phyloP scores from a whole-genome alignment of 345 rosid genomes.

The Heritiera littoralis region DNA sequence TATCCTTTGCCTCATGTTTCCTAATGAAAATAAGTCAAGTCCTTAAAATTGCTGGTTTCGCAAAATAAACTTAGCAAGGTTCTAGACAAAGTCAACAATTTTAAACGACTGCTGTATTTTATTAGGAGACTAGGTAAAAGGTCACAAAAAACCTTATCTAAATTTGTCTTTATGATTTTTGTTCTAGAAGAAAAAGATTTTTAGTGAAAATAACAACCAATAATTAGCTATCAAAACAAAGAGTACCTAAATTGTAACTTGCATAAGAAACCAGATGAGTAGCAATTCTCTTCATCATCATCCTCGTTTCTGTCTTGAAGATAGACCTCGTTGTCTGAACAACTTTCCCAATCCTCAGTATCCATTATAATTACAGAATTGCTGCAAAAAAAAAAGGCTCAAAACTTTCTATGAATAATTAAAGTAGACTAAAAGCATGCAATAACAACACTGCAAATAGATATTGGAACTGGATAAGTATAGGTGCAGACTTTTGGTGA shows the following conservation, averaged over 20 bases:
- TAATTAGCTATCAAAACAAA: not conserved
- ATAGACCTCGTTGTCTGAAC: slow-evolving; percentile 19
- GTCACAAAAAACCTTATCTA: not conserved
- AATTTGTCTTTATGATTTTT: not conserved
- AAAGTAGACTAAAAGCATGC: not conserved
- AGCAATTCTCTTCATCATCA: slow-evolving; percentile 28
- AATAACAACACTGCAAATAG: not conserved
- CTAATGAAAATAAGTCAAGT: not conserved
- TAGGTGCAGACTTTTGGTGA: not conserved
- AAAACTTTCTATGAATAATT: not conserved
- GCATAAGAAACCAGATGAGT: slow-evolving; percentile 19
- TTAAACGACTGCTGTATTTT: not conserved
- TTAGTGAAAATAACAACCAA: not conserved
- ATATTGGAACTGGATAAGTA: not conserved
- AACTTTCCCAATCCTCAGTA: slow-evolving; percentile 11
- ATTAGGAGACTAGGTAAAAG: not conserved
- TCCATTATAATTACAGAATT: slow-evolving; percentile 17
- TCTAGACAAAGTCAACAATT: not conserved
- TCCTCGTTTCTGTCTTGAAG: not conserved
- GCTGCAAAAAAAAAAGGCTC: not conserved
- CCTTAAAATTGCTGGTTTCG: not conserved
- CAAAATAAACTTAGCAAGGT: not conserved
- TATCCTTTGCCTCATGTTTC: not conserved
- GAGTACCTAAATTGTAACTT: slow-evolving; percentile 33
- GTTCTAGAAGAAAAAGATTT: not conserved